Evolutionary conservation across 1,139 yeast species (phyloP).

Genomic region (Scheffersomyces cryptocercus): DNA sequence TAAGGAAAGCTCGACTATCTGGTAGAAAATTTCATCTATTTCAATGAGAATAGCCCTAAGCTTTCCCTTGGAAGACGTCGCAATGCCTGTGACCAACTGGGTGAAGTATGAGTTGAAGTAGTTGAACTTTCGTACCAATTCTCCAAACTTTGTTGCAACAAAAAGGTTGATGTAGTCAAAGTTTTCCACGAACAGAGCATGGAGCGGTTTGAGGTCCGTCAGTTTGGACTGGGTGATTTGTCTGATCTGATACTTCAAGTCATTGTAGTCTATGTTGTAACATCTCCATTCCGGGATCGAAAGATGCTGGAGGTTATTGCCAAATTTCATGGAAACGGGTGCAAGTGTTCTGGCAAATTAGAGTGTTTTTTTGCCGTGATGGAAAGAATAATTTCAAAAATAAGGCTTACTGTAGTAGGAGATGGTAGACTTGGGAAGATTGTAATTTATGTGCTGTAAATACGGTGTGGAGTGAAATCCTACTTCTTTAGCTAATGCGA

Average conservation of each 20-base stretch:
- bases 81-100: slow-evolving; percentile 7
- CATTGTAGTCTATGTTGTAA: slow-evolving; percentile 81
- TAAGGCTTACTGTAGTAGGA: no score
- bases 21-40: slow-evolving; percentile 31
- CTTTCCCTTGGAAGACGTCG: slow-evolving; percentile 21
- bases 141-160: slow-evolving; percentile 66
- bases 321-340: slow-evolving; percentile 69
- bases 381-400: no score
- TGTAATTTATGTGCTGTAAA: no score
- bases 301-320: slow-evolving; percentile 67
- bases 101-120: slow-evolving; percentile 19
- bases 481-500: no score
- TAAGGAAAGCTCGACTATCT: slow-evolving; percentile 49
- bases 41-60: neutral
- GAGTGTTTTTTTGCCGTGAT: neutral
- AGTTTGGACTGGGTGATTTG: slow-evolving; percentile 34
- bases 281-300: slow-evolving; percentile 89
- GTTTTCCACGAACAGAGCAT: slow-evolving; percentile 43
- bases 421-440: neutral
- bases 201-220: slow-evolving; percentile 23
- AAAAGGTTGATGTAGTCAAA: slow-evolving; percentile 59
- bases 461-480: no score
- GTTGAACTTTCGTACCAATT: slow-evolving; percentile 39
- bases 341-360: neutral
- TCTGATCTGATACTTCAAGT: slow-evolving; percentile 63